A percentile compares a stretch with the other conserved stretches of the same genome.
Conservation (phyloP, 2,329 filamentous ascomycete genomes). For the Akanthomyces dipterigenus region DNA sequence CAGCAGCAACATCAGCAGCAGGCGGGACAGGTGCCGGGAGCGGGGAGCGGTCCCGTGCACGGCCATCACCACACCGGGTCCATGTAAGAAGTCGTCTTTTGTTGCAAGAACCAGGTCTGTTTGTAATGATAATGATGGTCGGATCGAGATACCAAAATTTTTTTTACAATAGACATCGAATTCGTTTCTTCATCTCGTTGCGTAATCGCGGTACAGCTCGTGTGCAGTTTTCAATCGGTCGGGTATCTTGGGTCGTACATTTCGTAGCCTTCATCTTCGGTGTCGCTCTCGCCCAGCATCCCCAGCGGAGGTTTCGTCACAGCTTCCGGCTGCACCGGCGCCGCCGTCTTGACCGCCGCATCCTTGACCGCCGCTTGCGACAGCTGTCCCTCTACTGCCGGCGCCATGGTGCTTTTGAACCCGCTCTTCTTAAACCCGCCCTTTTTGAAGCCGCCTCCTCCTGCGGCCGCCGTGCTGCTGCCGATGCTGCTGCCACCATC, state of each 20-base stretch:
- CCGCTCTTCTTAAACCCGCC: slow-evolving; percentile 75
- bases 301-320: slow-evolving; percentile 16
- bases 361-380: slow-evolving; percentile 16
- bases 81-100: not conserved
- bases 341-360: slow-evolving; percentile 31
- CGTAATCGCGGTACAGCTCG: not conserved
- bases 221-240: slow-evolving; percentile 43
- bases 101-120: not conserved
- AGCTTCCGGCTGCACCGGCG: slow-evolving; percentile 28
- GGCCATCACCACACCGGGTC: slow-evolving; percentile 6
- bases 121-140: slow-evolving; percentile 13
- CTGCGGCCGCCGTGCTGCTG: no score
- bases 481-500: slow-evolving; percentile 26
- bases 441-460: slow-evolving; percentile 52
- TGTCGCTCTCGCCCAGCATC: slow-evolving; percentile 49
- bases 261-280: slow-evolving; percentile 65
- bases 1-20: not conserved
- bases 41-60: not conserved
- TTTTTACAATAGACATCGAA: not conserved
- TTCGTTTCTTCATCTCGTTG: no score
- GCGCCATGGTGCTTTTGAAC: slow-evolving; percentile 69
- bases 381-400: slow-evolving; percentile 31
- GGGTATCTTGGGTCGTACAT: slow-evolving; percentile 56
- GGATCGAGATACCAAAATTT: slow-evolving; percentile 1
- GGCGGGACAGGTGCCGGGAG: not conserved